phyloP scores from a whole-genome alignment of 768 basidiomycete species.

The Ephemerocybe angulata region DNA sequence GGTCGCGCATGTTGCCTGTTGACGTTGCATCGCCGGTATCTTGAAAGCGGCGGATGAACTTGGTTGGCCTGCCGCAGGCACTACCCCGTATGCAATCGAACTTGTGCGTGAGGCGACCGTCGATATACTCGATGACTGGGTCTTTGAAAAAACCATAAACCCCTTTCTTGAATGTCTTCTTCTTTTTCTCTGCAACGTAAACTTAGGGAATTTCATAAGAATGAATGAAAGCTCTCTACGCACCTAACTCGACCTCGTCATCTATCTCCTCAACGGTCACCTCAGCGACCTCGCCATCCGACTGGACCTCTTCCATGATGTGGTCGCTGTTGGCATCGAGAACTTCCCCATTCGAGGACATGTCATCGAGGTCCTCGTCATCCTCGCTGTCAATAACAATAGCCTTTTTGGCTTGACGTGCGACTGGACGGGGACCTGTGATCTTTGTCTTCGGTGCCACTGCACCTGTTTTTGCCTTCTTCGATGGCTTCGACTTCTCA shows the following conservation, averaged over 20 bases:
- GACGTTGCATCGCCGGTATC: conserved; percentile 12
- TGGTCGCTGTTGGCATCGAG: not conserved
- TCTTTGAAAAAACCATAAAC: conserved; percentile 9
- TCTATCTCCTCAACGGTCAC: not conserved
- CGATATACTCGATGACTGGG: conserved; percentile 8
- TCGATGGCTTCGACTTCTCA: not conserved
- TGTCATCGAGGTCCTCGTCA: not conserved
- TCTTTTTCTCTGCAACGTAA: not conserved
- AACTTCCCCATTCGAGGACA: not conserved
- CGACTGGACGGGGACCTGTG: not conserved
- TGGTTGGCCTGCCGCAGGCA: conserved; percentile 5
- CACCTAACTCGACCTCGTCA: not conserved
- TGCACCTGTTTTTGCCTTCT: not conserved
- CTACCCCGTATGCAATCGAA: conserved; percentile 12
- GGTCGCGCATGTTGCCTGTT: conserved; percentile 22
- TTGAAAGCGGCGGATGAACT: conserved; percentile 6
- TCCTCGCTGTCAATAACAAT: not conserved
- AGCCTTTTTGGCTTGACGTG: not conserved
- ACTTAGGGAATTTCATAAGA: not conserved
- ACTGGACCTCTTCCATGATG: not conserved
- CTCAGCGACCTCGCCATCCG: not conserved
- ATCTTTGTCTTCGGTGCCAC: not conserved
- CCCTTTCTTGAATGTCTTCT: not conserved
- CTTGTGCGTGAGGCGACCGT: conserved; percentile 3
- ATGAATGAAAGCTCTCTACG: not conserved